phyloP scores from a whole-genome alignment of 352 stramenopile genomes.

The Thalassiosira hispida region DNA sequence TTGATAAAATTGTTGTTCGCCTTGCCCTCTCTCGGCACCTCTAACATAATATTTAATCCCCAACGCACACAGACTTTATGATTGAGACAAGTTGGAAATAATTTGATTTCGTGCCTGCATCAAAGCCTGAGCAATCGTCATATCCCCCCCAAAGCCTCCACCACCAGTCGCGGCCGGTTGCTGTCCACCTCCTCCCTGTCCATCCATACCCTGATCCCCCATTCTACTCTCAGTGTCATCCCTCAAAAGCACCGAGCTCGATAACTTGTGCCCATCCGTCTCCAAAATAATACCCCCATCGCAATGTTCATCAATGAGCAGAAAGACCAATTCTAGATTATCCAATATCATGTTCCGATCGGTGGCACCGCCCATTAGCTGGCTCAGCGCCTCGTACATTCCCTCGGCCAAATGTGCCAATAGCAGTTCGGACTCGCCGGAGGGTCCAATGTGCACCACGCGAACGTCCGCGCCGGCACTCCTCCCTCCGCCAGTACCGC shows the following conservation, averaged over 20 bases:
- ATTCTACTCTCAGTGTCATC: slow-evolving; percentile 49
- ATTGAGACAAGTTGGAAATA: slow-evolving; percentile 62
- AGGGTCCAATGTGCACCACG: slow-evolving; percentile 73
- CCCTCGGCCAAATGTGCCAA: slow-evolving; percentile 80
- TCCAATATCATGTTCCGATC: slow-evolving; percentile 83
- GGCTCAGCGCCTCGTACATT: slow-evolving; percentile 78
- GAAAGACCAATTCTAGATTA: slow-evolving; percentile 84
- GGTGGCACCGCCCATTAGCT: slow-evolving; percentile 79
- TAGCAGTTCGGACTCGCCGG: slow-evolving; percentile 74
- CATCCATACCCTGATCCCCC: slow-evolving; percentile 39
- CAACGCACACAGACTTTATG: too few species aligned
- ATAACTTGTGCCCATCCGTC: slow-evolving; percentile 75
- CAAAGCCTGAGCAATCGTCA: slow-evolving; percentile 82
- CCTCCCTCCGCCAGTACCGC: background rate
- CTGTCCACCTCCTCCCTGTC: slow-evolving; percentile 9
- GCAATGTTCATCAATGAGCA: slow-evolving; percentile 84
- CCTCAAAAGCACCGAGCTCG: slow-evolving; percentile 69
- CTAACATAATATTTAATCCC: too few species aligned
- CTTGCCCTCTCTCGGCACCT: too few species aligned
- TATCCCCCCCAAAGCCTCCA: slow-evolving; percentile 66
- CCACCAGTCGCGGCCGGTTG: background rate
- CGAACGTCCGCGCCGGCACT: slow-evolving; percentile 55
- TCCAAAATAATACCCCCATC: slow-evolving; percentile 83
- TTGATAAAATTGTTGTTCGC: too few species aligned
- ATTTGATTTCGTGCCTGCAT: slow-evolving; percentile 80